Percentiles rank a stretch among this genome's conserved stretches.
Conservation (phyloP, 257 asterid species). For the Nicotiana knightiana region DNA sequence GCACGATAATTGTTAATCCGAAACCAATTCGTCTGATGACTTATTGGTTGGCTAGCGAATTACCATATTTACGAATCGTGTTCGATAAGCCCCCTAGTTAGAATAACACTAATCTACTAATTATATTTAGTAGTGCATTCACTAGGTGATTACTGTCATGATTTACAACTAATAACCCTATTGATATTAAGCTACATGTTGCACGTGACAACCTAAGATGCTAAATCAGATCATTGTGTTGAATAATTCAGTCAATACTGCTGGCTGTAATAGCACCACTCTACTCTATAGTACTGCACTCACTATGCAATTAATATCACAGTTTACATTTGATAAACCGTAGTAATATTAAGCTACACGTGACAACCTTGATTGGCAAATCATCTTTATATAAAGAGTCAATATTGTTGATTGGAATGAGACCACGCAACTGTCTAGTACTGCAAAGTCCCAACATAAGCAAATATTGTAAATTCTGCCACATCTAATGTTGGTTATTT, state of each 20-base stretch:
- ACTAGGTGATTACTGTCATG: not conserved
- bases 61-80: too few relatives aligned
- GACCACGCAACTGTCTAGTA: not conserved
- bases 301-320: too few relatives aligned
- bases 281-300: not conserved
- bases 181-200: too few relatives aligned
- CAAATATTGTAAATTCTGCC: too few relatives aligned
- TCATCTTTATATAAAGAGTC: too few relatives aligned
- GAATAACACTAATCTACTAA: not conserved
- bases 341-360: not conserved
- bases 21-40: too few relatives aligned
- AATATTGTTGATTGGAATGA: too few relatives aligned
- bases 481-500: too few relatives aligned
- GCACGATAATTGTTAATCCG: too few relatives aligned
- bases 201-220: not conserved
- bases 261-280: not conserved
- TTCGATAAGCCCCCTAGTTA: too few relatives aligned
- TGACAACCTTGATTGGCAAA: too few relatives aligned
- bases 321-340: not conserved
- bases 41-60: too few relatives aligned
- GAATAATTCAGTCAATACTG: not conserved
- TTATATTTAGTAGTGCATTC: not conserved
- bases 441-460: not conserved
- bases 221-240: not conserved
- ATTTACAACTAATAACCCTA: not conserved